phyloP scores from a whole-genome alignment of 179 eudicot genomes.

The Amaranthus tricolor region DNA sequence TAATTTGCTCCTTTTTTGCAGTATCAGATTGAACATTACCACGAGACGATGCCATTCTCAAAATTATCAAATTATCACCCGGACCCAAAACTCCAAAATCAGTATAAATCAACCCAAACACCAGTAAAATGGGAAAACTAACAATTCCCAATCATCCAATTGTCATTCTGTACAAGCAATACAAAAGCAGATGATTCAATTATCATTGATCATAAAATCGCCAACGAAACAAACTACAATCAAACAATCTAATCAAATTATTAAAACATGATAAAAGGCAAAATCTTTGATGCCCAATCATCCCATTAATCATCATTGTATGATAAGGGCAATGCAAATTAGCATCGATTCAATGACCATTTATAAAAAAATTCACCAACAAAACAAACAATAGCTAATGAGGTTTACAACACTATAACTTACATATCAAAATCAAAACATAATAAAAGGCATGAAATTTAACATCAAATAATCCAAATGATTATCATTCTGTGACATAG shows the following conservation, averaged over 20 bases:
- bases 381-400: no score
- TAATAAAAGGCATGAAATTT: no score
- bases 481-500: no score
- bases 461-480: no score
- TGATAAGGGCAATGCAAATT: no score
- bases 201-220: conserved; percentile 10
- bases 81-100: conserved; percentile 8
- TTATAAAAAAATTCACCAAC: no score
- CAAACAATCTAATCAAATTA: not conserved
- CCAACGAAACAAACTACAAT: conserved; percentile 15
- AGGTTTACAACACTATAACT: no score
- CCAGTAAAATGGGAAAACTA: conserved; percentile 4
- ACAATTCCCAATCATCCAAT: conserved; percentile 20
- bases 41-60: conserved; percentile 39
- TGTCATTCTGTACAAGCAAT: conserved; percentile 18
- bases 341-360: no score
- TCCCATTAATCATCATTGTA: no score
- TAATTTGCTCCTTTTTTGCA: conserved; percentile 79
- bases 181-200: conserved; percentile 8
- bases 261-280: not conserved
- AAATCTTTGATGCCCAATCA: not conserved
- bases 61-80: conserved; percentile 11
- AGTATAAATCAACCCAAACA: conserved; percentile 9
- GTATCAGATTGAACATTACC: conserved; percentile 60
- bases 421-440: no score